Conservation (phyloP, 768 basidiomycete genomes). For the Leccinum arenicola region DNA sequence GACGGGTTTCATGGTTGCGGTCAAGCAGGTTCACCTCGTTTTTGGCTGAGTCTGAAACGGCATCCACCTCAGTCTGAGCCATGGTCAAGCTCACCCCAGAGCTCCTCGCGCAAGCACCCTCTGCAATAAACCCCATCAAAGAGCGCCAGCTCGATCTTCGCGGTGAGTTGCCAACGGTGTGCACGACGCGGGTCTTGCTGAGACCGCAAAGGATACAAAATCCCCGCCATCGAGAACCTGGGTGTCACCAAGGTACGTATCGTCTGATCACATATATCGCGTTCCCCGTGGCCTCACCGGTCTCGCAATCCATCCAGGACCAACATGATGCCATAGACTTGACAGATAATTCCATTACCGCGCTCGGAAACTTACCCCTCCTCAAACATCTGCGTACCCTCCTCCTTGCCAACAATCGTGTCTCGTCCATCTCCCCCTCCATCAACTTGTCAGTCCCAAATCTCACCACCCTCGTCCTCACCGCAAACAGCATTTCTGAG, state of each 20-base stretch:
- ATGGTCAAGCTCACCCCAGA: conserved; percentile 93
- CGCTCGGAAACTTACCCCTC: conserved; percentile 82
- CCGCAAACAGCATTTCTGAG: conserved; percentile 77
- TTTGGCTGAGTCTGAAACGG: conserved; percentile 36
- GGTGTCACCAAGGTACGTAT: conserved; percentile 80
- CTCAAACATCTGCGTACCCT: conserved; percentile 82
- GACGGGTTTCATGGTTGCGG: conserved; percentile 51
- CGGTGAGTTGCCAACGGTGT: conserved; percentile 48
- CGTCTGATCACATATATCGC: conserved; percentile 17
- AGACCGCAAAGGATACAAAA: conserved; percentile 73
- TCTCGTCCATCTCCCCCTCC: conserved; percentile 78
- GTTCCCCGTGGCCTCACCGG: conserved; percentile 14
- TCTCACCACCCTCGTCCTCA: conserved; percentile 78
- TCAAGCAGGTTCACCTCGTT: conserved; percentile 20
- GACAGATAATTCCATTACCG: conserved; percentile 84
- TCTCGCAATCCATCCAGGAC: conserved; percentile 49
- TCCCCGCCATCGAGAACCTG: conserved; percentile 94
- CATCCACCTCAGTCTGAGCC: conserved; percentile 18
- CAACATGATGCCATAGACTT: conserved; percentile 93
- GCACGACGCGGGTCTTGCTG: conserved; percentile 7
- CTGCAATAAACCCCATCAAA: conserved; percentile 77
- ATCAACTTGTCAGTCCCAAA: conserved; percentile 83
- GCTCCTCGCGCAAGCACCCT: conserved; percentile 78
- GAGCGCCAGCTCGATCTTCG: conserved; percentile 90
- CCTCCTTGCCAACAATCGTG: conserved; percentile 86